Evolutionary conservation across 352 stramenopile genomes (phyloP).

Genomic region (Globisporangium polare): DNA sequence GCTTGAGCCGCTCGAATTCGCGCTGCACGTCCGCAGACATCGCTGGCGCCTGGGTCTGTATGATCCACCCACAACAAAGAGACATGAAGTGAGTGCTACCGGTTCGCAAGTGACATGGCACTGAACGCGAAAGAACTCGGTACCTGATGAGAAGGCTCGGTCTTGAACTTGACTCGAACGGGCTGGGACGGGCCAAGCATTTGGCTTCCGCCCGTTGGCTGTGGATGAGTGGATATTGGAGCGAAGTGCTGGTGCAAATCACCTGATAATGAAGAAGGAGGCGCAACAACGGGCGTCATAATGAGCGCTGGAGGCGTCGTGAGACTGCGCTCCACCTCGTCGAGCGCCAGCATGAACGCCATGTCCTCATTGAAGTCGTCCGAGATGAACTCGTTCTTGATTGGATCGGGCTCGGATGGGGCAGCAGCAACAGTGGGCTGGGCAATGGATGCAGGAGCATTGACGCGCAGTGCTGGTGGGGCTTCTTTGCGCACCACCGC

Average conservation of each 20-base stretch:
- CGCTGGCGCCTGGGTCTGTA: slow-evolving; percentile 2
- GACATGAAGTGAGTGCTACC: background rate
- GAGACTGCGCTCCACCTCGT: slow-evolving; percentile 59
- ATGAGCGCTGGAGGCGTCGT: background rate
- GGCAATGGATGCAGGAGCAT: background rate
- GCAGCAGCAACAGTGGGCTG: background rate
- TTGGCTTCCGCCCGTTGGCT: background rate
- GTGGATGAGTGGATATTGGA: background rate
- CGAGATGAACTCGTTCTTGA: slow-evolving; percentile 50
- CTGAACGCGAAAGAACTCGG: background rate
- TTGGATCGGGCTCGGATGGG: background rate
- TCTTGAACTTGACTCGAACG: background rate
- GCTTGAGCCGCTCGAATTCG: slow-evolving; percentile 63
- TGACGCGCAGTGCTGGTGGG: background rate
- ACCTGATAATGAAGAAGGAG: background rate
- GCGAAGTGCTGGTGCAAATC: background rate
- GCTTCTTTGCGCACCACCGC: background rate
- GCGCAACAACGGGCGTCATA: background rate
- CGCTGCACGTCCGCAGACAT: slow-evolving; percentile 34
- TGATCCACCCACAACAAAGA: background rate
- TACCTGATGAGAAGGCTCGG: slow-evolving; percentile 3
- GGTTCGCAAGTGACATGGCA: background rate
- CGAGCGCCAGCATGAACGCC: slow-evolving; percentile 58
- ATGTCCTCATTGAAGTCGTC: slow-evolving; percentile 66
- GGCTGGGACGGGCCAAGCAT: background rate